phyloP scores from a whole-genome alignment of 2,329 filamentous ascomycete species.

The Aspergillus nomiae region DNA sequence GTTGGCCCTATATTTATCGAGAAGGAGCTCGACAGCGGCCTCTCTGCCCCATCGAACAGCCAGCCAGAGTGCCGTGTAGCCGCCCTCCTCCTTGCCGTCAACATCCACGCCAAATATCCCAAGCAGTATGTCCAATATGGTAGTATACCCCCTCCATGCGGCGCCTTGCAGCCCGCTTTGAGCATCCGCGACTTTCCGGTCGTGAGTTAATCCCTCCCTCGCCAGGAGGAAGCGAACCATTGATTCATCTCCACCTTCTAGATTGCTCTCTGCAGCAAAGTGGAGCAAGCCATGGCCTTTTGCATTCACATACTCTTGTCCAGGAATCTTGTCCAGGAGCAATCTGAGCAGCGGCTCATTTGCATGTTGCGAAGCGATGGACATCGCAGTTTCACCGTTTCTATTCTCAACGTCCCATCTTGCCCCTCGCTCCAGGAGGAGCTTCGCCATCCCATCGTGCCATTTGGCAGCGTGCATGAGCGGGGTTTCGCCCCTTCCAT shows the following conservation, averaged over 20 bases:
- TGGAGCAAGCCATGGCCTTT: not conserved
- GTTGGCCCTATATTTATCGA: not conserved
- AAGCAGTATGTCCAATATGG: not conserved
- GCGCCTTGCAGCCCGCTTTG: not conserved
- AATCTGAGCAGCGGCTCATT: not conserved
- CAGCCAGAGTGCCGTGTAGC: not conserved
- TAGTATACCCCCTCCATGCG: not conserved
- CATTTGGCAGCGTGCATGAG: not conserved
- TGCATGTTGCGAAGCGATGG: not conserved
- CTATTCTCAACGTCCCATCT: not conserved
- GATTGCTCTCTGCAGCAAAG: not conserved
- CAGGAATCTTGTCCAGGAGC: not conserved
- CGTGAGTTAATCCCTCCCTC: not conserved
- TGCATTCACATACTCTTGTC: not conserved
- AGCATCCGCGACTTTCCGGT: not conserved
- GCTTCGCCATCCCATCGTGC: not conserved
- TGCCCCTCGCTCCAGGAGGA: not conserved
- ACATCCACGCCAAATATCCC: not conserved
- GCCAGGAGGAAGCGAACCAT: not conserved
- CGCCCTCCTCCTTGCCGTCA: not conserved
- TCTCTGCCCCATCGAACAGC: not conserved
- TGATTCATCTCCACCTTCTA: not conserved
- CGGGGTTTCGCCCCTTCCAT: not conserved
- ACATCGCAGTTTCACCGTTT: not conserved
- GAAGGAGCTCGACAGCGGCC: not conserved